Evolutionary conservation across 2,329 filamentous ascomycete species (phyloP).

Genomic region (Lasiodiplodia theobromae): DNA sequence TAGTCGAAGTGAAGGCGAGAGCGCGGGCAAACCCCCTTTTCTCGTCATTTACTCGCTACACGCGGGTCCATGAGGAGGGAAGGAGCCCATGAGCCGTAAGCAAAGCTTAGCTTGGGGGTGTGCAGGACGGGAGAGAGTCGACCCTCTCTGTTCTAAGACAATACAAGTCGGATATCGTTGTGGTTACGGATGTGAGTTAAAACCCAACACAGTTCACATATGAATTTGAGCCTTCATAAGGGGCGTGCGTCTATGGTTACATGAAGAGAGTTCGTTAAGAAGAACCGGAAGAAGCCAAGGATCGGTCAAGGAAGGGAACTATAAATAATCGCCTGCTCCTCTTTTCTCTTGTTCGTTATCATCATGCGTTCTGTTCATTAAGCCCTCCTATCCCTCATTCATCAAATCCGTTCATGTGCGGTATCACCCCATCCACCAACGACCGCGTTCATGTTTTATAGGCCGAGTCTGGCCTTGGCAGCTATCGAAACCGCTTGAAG

Average conservation of each 20-base stretch:
- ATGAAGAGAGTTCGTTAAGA: neutral
- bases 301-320: neutral
- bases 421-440: no score
- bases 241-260: neutral
- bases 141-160: no score
- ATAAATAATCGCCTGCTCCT: neutral
- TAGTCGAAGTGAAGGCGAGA: constrained; percentile 17
- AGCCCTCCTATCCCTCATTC: neutral
- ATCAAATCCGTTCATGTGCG: neutral
- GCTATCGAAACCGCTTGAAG: neutral
- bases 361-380: neutral
- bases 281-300: neutral
- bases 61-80: constrained; percentile 43
- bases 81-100: neutral
- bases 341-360: neutral
- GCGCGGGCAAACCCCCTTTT: constrained; percentile 39
- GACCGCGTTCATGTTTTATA: neutral
- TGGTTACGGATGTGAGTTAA: neutral
- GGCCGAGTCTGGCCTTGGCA: neutral
- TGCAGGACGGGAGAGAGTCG: neutral
- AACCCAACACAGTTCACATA: neutral
- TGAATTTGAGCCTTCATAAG: neutral
- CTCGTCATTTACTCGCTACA: constrained; percentile 44
- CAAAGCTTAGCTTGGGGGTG: neutral
- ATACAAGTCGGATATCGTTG: no score